Evolutionary conservation across 768 basidiomycete species (phyloP).

Genomic region (Boletus sp.): DNA sequence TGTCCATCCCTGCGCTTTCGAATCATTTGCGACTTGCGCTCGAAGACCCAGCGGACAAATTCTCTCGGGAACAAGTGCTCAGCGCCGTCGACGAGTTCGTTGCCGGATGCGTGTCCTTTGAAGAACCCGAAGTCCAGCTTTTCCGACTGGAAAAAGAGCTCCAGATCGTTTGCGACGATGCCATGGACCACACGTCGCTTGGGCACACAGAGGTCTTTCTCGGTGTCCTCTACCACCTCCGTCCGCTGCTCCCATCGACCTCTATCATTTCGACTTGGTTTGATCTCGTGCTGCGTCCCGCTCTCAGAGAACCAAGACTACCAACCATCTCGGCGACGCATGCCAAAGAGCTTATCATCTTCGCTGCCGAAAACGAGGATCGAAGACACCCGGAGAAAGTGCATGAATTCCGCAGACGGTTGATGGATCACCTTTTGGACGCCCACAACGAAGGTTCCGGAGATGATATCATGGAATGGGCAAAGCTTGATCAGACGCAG

Average conservation of each 20-base stretch:
- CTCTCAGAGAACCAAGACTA: conserved; percentile 71
- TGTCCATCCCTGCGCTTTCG: conserved; percentile 39
- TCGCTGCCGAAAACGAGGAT: conserved; percentile 52
- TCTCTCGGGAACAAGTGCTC: conserved; percentile 49
- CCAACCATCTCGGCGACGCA: conserved; percentile 54
- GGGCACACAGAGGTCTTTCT: conserved; percentile 68
- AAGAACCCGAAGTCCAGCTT: conserved; percentile 44
- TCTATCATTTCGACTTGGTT: conserved; percentile 81
- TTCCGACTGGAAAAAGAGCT: conserved; percentile 65
- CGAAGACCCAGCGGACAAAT: conserved; percentile 50
- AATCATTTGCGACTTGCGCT: conserved; percentile 60
- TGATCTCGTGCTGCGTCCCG: conserved; percentile 74
- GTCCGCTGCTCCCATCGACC: conserved; percentile 56
- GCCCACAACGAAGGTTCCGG: conserved; percentile 74
- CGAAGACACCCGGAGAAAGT: conserved; percentile 49
- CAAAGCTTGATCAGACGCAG: conserved; percentile 60
- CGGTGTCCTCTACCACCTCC: conserved; percentile 60
- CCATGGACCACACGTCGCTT: conserved; percentile 60
- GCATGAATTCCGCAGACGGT: conserved; percentile 60
- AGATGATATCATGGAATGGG: conserved; percentile 74
- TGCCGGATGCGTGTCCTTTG: conserved; percentile 44
- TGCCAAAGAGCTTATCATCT: conserved; percentile 71
- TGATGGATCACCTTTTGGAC: conserved; percentile 75
- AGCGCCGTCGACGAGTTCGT: conserved; percentile 56
- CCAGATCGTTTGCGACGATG: conserved; percentile 58